Base-by-base conservation (phyloP, 768 basidiomycete species). In the Boletales sp. region DNA sequence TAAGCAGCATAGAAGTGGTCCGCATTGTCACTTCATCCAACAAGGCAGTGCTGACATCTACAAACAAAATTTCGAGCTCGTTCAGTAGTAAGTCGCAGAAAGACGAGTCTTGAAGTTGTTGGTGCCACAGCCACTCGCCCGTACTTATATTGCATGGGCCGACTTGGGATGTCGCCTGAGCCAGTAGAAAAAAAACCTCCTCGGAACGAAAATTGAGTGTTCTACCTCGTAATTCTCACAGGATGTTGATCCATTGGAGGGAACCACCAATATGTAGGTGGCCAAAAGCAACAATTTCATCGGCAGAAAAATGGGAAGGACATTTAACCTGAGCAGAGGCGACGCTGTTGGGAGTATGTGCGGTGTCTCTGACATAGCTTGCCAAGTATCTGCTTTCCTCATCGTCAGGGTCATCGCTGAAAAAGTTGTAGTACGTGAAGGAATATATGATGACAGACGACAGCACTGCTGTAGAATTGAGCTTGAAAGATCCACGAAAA, bases 211-310 rank as follows among this genome's bases (percentile, higher is more conserved):
- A 71, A 5, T 66, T 66, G 38, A 80, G 57, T 1, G 51, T 49
- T 17, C 64, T 58, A 3, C 66, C 62, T 7, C 62, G 64, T 11
- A 79, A 51, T 52, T 72, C 75, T 17, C 70, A 67, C 4, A 66
- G 54, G 25, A 80, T 73, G 51, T 80, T 80, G 34, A 71, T 55
- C 78, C 75, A 78, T 42, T 79, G 78, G 0, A 80, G 54, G 3
- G 46, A 61, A 0, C 62, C 48, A 4, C 78, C 76, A 30, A 70
- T 66, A 5, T 78, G 72, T 28, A 80, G 58, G 38, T 63, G 58
- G 8, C 67, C 70, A 46, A 74, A 77, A 0, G 70, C 66, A 17
- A 71, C 61, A 25, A 66, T 71, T 44, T 79, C 76, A 25, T 79
- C 74, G 2, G 74, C 41, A 25, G 46, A 63, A 11, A 79, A 58